Base-by-base conservation (phyloP, 225 moss, liverwort and hornwort species). In the Physcomitrellopsis africana region DNA sequence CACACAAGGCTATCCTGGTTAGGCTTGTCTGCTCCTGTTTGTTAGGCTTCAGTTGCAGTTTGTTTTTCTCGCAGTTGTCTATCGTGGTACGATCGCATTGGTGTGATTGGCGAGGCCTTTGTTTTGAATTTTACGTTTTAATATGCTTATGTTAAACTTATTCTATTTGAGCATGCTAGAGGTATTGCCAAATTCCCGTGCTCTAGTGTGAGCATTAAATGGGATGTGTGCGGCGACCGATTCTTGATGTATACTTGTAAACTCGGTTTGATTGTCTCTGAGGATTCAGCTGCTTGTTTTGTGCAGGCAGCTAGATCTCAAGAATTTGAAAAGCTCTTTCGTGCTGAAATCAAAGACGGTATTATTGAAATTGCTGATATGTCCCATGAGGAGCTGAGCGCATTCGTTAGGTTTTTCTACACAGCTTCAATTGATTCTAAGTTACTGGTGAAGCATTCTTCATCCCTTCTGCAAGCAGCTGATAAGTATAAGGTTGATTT, bases 1-100 rank as follows among this genome's bases (percentile, higher is more conserved):
- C 81, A 17, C 81, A 81, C 66, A 81, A 81, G 71, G 81, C 71
- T 22, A 43, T 81, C 57, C 76, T 81, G 81, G 81, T 81, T 23
- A 71, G 81, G 49, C 65, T 68, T 68, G 51, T 67, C 57, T 55
- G 22, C 24, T 55, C 41, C 60, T 17, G 44, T 41, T 59, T 58
- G 57, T 59, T 73, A 46, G 14, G 10, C 17, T 64, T 41, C 23
- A 53, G 32, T 32, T 32, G 59, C 46, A 59, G 22, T 22, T 58
- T 58, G 1, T 22, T 23, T 22, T 24, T 3, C 17, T 23, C 10
- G 53, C 18, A 53, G 43, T 22, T 56, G 9, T 69, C 42, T 8
- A 49, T 61, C 19, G 4, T 72, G 26, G 60, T 13, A 18, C 22
- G 58, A 26, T 72, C 32, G 60, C 48, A 18, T 15, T 72, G 9